Evolutionary conservation across 108 stramenopile species (phyloP).

Genomic region (Conticribra guillardii): DNA sequence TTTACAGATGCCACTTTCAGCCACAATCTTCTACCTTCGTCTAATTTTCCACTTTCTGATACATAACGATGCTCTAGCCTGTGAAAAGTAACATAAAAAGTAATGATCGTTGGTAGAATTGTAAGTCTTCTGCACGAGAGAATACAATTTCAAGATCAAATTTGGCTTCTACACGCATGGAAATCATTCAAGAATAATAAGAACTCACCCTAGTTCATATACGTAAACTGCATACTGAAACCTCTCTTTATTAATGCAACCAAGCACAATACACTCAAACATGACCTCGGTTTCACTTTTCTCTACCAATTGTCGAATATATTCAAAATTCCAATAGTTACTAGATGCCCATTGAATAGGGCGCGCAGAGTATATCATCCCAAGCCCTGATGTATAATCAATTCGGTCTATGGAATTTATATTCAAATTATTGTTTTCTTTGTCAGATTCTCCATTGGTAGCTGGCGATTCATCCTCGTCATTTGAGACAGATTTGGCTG

Average conservation of each 20-base stretch:
- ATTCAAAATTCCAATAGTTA: slow-evolving; percentile 83
- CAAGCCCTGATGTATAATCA: slow-evolving; percentile 60
- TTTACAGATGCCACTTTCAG: slow-evolving; percentile 58
- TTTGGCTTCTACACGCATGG: too few relatives aligned
- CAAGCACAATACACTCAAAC: slow-evolving; percentile 69
- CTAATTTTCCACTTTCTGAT: slow-evolving; percentile 57
- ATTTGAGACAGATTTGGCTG: not conserved
- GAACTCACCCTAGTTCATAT: slow-evolving; percentile 64
- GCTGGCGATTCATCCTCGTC: not conserved
- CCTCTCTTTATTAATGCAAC: slow-evolving; percentile 63
- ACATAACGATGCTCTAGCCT: slow-evolving; percentile 69
- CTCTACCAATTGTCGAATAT: slow-evolving; percentile 56
- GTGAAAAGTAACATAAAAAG: not conserved
- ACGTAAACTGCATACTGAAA: slow-evolving; percentile 75
- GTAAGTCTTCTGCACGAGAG: too few relatives aligned
- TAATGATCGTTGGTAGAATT: too few relatives aligned
- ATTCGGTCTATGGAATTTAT: slow-evolving; percentile 53
- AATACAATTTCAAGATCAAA: not conserved
- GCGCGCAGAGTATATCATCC: slow-evolving; percentile 56
- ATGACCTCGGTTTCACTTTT: slow-evolving; percentile 38
- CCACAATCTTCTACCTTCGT: slow-evolving; percentile 57
- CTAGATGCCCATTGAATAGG: slow-evolving; percentile 63
- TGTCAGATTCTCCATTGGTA: not conserved
- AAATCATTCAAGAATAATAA: not conserved
- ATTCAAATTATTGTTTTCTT: not conserved